These are phyloP conservation scores for Collybiopsis luxurians DNA, from an alignment of 768 basidiomycete genomes.

Conservation along the genomic window DNA sequence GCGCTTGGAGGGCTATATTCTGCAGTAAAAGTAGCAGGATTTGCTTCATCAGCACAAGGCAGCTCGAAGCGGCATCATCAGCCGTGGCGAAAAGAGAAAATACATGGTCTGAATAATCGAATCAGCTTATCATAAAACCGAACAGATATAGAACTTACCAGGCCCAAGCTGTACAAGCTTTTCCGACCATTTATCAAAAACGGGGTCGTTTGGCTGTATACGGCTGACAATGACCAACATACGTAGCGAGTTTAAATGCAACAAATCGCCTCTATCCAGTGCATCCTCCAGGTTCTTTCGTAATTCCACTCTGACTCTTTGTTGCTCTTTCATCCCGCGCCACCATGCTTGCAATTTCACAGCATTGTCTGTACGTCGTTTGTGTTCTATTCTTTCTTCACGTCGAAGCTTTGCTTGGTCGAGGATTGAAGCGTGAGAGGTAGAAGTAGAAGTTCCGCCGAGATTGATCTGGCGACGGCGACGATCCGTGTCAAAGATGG, in stretches of 20 bases:
- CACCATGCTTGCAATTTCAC: constrained; percentile 68
- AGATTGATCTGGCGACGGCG: constrained; percentile 70
- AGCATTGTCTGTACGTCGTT: constrained; percentile 57
- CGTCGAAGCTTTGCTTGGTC: constrained; percentile 60
- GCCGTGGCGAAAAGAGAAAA: background rate
- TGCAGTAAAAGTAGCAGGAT: background rate
- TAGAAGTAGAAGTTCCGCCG: constrained; percentile 55
- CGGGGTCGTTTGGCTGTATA: constrained; percentile 20
- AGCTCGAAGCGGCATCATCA: background rate
- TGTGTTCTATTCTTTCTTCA: constrained; percentile 52
- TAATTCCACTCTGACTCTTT: constrained; percentile 42
- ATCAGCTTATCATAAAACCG: background rate
- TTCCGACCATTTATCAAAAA: constrained; percentile 30
- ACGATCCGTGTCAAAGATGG: constrained; percentile 31
- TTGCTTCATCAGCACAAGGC: constrained; percentile 5
- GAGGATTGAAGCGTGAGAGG: constrained; percentile 56
- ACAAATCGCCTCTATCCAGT: constrained; percentile 20
- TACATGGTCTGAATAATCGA: background rate
- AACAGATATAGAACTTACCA: background rate
- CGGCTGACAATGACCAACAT: constrained; percentile 62
- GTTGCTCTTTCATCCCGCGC: constrained; percentile 47
- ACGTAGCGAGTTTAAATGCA: constrained; percentile 55
- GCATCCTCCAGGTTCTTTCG: constrained; percentile 49
- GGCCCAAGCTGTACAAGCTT: background rate
- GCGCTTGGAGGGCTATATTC: constrained; percentile 1